Base-by-base conservation (phyloP, 2,329 filamentous ascomycete species). In the Elsinoe perseae region DNA sequence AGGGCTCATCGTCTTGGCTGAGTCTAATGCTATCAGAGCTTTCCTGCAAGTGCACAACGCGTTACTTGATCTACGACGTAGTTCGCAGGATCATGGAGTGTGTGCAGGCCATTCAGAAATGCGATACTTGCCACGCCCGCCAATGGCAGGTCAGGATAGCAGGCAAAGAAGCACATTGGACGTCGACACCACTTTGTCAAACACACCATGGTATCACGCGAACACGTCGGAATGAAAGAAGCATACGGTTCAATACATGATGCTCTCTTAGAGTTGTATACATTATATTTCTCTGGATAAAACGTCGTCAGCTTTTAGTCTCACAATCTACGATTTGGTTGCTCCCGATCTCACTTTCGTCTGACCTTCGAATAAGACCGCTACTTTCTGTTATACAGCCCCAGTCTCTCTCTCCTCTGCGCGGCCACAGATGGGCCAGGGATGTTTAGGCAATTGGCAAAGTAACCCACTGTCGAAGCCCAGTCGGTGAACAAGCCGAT, bases 391-490 rank as follows among this genome's bases (percentile, higher is more conserved):
- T 32, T 23, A 20, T 52, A 52, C 48, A 32, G 14, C 14, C 48
- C 48, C 30, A 32, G 16, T 30, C 28, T 36, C 48, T 52, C 48
- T 10, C 48, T 32, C 27, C 30, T 36, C 48, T 34, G 28, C 16
- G 48, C 48, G 16, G 48, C 48, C 10, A 52, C 48, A 4, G 25
- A 32, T 20, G 48, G 48, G 4, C 48, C 48, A n/a, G 48, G 48
- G 25, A 52, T 52, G 6, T 52, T 38, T 7, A 87, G 82, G 70
- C 85, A 88, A 64, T 86, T 88, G 61, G 84, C 85, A 68, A 86
- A 88, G 61, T 84, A 87, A 0, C 83, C 85, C 6, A 81, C 78
- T 0, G 84, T 85, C 9, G 81, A 80, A 14, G 80, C 79, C 85
- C 85, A 88, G 66, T 88, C 85, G 3, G 79, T 78, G 63, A 88